Evolutionary conservation across 1,284 basidiomycete species (phyloP), one percentile per base, ranked within the genome.

Genomic region (Sporisorium exsertum): DNA sequence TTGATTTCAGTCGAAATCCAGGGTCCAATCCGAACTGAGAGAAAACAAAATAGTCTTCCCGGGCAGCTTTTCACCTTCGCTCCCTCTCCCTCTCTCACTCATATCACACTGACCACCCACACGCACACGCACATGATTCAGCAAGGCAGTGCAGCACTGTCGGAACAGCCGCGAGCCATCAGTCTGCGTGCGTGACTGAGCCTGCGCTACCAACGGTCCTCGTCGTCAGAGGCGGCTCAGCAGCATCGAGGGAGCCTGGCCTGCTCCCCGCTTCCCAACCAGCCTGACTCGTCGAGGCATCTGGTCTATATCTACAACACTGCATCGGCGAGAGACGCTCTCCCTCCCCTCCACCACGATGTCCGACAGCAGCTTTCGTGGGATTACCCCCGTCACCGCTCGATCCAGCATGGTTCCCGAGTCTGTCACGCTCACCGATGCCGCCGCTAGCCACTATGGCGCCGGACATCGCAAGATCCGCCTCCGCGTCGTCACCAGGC

Each of bases 261-360:
- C 18, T 40, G 16, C 2, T 40, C 37, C 29, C 18, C 37, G 37
- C 18, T n/a, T n/a, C 37, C 16, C 37, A 37, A 37, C 35, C 35
- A 3, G 35, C 35, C 15, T 15, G 35, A 15, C 35, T n/a, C n/a
- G 37, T 40, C 37, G 37, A 12, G n/a, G 18, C 40, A 43, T 43
- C 40, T 9, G 40, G 7, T 20, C 1, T 20, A 43, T 43, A 43
- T 43, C n/a, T 10, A 20, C n/a, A 80, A 3, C 6, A 78, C 78
- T 7, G 77, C 72, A 45, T 84, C 83, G n/a, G n/a, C n/a, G 51
- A 84, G 77, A 5, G 80, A 81, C 18, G 56, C 50, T 9, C 80
- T 45, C 82, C 81, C 26, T 9, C 16, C 27, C 26, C 10, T 32
- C 49, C 3, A 27, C 49, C 40, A 54, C 15, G 18, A 65, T 69